Percentiles rank a stretch among this genome's conserved stretches.
phyloP scores from a whole-genome alignment of 179 eudicot genomes.

The Beta corolliflora region DNA sequence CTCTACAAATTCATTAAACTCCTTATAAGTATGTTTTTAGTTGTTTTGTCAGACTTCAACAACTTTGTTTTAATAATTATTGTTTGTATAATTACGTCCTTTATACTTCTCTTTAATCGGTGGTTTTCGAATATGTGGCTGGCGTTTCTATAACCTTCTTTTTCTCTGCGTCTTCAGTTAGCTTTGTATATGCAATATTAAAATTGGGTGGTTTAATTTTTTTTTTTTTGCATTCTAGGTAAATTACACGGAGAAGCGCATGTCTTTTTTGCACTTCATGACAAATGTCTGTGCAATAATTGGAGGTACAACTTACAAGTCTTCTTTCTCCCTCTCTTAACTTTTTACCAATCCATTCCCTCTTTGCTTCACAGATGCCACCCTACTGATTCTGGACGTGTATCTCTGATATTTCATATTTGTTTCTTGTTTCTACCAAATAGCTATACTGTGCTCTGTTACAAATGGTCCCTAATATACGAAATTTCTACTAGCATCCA shows the following conservation, averaged over 20 bases:
- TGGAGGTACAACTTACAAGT: constrained; percentile 53
- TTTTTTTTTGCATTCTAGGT: constrained; percentile 47
- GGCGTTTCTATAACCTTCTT: not conserved
- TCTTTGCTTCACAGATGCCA: not conserved
- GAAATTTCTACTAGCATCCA: not conserved
- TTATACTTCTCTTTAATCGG: not conserved
- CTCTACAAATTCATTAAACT: not conserved
- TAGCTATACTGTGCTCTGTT: not conserved
- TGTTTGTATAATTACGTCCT: not conserved
- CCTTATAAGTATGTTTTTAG: not conserved
- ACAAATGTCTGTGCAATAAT: constrained; percentile 81
- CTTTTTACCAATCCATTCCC: not conserved
- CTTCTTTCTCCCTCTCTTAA: constrained; percentile 5
- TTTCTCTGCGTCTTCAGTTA: not conserved
- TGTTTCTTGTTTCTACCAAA: not conserved
- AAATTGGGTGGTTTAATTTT: not conserved
- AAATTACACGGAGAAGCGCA: constrained; percentile 59
- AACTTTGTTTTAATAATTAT: not conserved
- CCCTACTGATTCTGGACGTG: not conserved
- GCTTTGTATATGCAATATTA: not conserved
- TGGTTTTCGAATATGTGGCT: not conserved
- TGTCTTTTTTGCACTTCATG: constrained; percentile 74
- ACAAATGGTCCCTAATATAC: not conserved
- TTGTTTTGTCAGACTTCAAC: not conserved
- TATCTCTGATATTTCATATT: not conserved